Percentiles rank a stretch among this genome's conserved stretches.
Conservation (phyloP, 192 early-diverging fungal genomes). For the Backusella circina region DNA sequence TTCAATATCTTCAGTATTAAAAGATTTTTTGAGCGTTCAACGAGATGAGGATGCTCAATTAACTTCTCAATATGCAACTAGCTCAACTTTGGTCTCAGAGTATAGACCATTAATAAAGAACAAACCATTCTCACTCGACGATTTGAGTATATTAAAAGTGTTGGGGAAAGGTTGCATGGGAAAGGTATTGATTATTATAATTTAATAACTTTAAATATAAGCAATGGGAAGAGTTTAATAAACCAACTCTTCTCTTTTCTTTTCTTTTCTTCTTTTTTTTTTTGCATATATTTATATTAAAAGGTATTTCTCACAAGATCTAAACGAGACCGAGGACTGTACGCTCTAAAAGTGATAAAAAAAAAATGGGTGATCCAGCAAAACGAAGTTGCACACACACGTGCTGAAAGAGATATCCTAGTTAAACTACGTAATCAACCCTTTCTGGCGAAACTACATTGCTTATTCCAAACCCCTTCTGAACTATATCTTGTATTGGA, state of each 20-base stretch:
- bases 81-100: background rate
- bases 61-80: slow-evolving; percentile 1
- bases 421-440: slow-evolving; percentile 40
- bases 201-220: background rate
- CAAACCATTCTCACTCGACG: slow-evolving; percentile 15
- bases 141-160: slow-evolving; percentile 71
- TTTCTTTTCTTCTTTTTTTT: background rate
- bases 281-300: background rate
- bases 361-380: slow-evolving; percentile 75
- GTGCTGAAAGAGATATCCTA: slow-evolving; percentile 72
- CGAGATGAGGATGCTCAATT: slow-evolving; percentile 41
- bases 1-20: slow-evolving; percentile 34
- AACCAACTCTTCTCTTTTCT: too few species aligned
- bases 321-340: slow-evolving; percentile 69
- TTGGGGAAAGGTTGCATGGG: slow-evolving; percentile 83
- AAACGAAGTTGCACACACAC: slow-evolving; percentile 74
- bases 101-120: background rate
- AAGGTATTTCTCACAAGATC: slow-evolving; percentile 53
- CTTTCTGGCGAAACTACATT: slow-evolving; percentile 71
- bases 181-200: slow-evolving; percentile 54
- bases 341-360: slow-evolving; percentile 76
- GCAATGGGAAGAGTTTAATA: background rate
- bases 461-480: slow-evolving; percentile 69
- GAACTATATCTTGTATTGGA: slow-evolving; percentile 77
- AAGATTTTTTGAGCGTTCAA: slow-evolving; percentile 45